phyloP scores from a whole-genome alignment of 2,329 filamentous ascomycete species.

The Exophiala sp. region DNA sequence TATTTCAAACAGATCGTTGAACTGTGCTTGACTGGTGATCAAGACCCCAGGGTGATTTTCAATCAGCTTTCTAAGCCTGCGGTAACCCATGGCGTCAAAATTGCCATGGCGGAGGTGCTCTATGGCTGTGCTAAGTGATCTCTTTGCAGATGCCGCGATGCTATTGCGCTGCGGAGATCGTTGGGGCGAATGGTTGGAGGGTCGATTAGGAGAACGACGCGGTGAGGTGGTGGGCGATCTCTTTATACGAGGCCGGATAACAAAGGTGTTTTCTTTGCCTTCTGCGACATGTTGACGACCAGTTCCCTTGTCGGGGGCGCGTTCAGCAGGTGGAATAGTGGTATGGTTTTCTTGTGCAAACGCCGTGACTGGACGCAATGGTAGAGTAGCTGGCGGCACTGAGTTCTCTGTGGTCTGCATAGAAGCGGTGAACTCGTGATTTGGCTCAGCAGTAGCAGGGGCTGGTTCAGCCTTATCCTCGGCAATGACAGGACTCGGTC shows the following conservation, averaged over 20 bases:
- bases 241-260: conserved; percentile 12
- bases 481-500: conserved; percentile 2
- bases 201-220: conserved; percentile 5
- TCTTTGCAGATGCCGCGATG: conserved; percentile 21
- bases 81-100: conserved; percentile 23
- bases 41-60: conserved; percentile 20
- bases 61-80: conserved; percentile 24
- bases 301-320: background rate
- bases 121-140: conserved; percentile 15
- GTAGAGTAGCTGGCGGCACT: conserved; percentile 1
- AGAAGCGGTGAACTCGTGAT: conserved; percentile 1
- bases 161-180: conserved; percentile 12
- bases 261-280: conserved; percentile 25
- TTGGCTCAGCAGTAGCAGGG: conserved; percentile 4
- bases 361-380: conserved; percentile 5
- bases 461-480: conserved; percentile 9
- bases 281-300: conserved; percentile 11
- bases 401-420: background rate
- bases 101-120: conserved; percentile 19
- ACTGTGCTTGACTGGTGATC: conserved; percentile 22
- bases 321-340: conserved; percentile 3
- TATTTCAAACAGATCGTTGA: conserved; percentile 22
- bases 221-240: conserved; percentile 15
- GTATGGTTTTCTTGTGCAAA: conserved; percentile 5
- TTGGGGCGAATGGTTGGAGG: conserved; percentile 8